Evolutionary conservation across 192 early-diverging fungal genomes (phyloP), one percentile per base, ranked within the genome.

Genomic region (Chytriomyces confervae): DNA sequence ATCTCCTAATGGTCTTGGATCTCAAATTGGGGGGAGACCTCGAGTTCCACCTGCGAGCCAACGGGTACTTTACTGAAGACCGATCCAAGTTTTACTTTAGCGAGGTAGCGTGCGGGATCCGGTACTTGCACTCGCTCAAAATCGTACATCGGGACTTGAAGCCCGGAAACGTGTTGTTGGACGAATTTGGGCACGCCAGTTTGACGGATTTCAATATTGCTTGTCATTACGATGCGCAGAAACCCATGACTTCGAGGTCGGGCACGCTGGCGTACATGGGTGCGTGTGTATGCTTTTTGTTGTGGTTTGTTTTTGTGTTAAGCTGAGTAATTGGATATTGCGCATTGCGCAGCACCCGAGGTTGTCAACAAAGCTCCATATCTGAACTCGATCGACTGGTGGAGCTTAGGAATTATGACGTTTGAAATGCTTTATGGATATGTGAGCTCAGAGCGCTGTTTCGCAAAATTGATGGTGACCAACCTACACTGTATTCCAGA

Each of bases 121-220:
- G 86, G 61, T 94, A 97, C 81, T 84, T 98, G 24, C 97, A 98
- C 78, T 86, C 85, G 48, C 88, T 92, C 62, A 85, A 85, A 10
- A 95, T 97, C 24, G 93, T 97, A 10, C 97, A 98, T 81, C 83
- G 94, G 63, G 97, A 98, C 80, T 87, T 98, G 68, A 98, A 98
- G 83, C 97, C 96, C 0, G 95, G 96, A 72, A 68, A 18, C 5
- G 43, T 7, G 60, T 8, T 77, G 95, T 82, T 96, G n/a, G 90
- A 91, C 75, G 90, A 87, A 67, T 77, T 84, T 29, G 97, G 96
- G 13, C 96, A 98, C 81, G 94, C 91, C 8, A 94, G 95, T 76
- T 81, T 98, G 81, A 94, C 94, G 45, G 97, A 98, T 81, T 98
- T 98, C 77, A 98, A 98, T 82, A 95, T 98, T 81, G 96, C 96